Conservation (phyloP, 2,329 filamentous ascomycete species). For the Neofusicoccum ribis region DNA sequence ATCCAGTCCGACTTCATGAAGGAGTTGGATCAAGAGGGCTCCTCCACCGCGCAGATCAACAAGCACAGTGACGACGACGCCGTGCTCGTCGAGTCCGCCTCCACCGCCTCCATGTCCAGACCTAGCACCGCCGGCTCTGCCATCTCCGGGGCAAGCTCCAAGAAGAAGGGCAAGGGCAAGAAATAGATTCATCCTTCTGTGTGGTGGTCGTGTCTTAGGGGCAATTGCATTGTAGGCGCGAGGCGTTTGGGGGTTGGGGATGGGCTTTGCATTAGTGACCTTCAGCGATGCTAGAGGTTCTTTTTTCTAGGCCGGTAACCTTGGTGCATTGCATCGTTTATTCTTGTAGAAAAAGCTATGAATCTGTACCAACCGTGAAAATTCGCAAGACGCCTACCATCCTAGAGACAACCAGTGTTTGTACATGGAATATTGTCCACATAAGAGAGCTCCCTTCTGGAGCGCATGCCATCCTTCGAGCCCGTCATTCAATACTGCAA, state of each 20-base stretch:
- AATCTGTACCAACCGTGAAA: conserved; percentile 8
- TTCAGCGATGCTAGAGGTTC: neutral
- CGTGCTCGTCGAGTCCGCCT: conserved; percentile 70
- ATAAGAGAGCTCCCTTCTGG: neutral
- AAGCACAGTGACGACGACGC: conserved; percentile 66
- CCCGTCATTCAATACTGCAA: neutral
- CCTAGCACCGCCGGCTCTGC: conserved; percentile 9
- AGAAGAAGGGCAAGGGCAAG: conserved; percentile 67
- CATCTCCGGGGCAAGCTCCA: conserved; percentile 20
- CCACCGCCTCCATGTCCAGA: neutral
- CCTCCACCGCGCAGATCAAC: too few species aligned
- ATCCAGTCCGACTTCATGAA: conserved; percentile 80
- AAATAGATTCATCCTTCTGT: conserved; percentile 47
- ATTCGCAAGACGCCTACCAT: conserved; percentile 13
- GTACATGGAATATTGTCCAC: conserved; percentile 16
- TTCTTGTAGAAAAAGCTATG: conserved; percentile 14
- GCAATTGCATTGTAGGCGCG: conserved; percentile 13
- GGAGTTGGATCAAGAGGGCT: conserved; percentile 59
- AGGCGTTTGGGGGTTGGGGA: conserved; percentile 8
- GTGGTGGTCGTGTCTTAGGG: neutral
- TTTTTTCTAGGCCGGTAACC: neutral
- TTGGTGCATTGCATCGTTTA: conserved; percentile 13
- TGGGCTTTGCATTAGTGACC: conserved; percentile 1
- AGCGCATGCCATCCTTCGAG: neutral
- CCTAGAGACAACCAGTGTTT: conserved; percentile 10